Percentiles rank a stretch among this genome's conserved stretches.
phyloP scores from a whole-genome alignment of 768 basidiomycete species.

The Pisolithus tinctorius region DNA sequence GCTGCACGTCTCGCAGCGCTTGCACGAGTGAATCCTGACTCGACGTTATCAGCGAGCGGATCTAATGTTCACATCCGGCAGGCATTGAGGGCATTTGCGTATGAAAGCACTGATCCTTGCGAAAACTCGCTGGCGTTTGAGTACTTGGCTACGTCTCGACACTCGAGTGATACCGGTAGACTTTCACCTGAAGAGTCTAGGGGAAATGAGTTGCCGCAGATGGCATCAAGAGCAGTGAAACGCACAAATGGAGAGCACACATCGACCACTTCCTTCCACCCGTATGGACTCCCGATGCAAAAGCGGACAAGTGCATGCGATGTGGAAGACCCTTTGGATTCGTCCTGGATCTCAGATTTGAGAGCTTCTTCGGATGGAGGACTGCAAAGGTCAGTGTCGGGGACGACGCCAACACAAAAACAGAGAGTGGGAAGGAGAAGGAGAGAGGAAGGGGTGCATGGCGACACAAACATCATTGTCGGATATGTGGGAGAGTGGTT shows the following conservation, averaged over 20 bases:
- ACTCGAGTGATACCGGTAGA: background rate
- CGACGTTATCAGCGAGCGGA: conserved; percentile 72
- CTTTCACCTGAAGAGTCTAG: too few relatives aligned
- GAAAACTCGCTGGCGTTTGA: conserved; percentile 21
- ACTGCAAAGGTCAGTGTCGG: conserved; percentile 34
- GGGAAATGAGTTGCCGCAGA: background rate
- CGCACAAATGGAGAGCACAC: conserved; percentile 15
- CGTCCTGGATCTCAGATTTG: conserved; percentile 20
- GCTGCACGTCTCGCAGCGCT: conserved; percentile 61
- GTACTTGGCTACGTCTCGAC: background rate
- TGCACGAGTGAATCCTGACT: conserved; percentile 68
- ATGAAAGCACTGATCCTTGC: conserved; percentile 22
- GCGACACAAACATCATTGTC: conserved; percentile 77
- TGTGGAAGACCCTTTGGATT: conserved; percentile 71
- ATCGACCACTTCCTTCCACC: conserved; percentile 71
- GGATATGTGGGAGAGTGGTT: conserved; percentile 80
- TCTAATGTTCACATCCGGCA: conserved; percentile 72
- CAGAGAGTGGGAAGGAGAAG: background rate
- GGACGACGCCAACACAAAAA: background rate
- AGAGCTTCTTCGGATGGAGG: conserved; percentile 23
- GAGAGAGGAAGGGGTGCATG: conserved; percentile 18
- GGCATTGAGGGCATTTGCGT: conserved; percentile 69
- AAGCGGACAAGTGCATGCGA: conserved; percentile 78
- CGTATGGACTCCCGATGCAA: conserved; percentile 87
- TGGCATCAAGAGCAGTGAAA: background rate